A percentile compares a stretch with the other conserved stretches of the same genome.
Conservation (phyloP, 1,284 basidiomycete species). For the Omphalotus olearius region DNA sequence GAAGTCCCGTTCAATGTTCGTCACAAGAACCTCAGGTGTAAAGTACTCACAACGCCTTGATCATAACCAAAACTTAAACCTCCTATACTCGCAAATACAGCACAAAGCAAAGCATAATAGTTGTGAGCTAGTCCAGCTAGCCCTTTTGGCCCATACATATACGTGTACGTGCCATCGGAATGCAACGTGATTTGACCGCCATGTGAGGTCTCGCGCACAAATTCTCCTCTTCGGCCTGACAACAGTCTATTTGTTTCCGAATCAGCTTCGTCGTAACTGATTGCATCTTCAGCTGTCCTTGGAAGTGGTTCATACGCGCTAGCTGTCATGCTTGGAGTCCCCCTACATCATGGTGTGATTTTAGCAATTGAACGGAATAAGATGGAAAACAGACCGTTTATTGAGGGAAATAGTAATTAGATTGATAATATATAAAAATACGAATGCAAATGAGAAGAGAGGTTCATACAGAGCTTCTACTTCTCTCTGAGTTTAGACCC, state of each 20-base stretch:
- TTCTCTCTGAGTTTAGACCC: too few species aligned
- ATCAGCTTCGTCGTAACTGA: not conserved
- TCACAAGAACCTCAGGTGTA: not conserved
- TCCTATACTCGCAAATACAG: conserved; percentile 71
- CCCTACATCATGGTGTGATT: too few species aligned
- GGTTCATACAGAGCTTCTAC: too few species aligned
- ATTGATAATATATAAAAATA: too few species aligned
- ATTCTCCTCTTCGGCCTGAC: not conserved
- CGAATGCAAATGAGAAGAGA: too few species aligned
- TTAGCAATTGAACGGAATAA: too few species aligned
- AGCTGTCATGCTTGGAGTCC: not conserved
- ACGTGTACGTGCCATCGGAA: conserved; percentile 46
- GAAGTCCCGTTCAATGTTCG: conserved; percentile 16
- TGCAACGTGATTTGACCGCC: conserved; percentile 27
- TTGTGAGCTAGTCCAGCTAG: conserved; percentile 60
- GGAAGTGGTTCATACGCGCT: not conserved
- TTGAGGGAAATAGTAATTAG: too few species aligned
- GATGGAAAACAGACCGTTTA: too few species aligned
- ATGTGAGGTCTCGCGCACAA: not conserved
- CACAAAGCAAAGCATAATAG: conserved; percentile 57
- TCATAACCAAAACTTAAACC: conserved; percentile 79
- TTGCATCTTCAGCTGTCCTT: not conserved
- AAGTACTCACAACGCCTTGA: conserved; percentile 53
- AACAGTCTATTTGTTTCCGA: not conserved
- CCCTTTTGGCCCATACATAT: conserved; percentile 65